phyloP scores from a whole-genome alignment of 2,329 filamentous ascomycete species.

The Teratosphaeria pseudoeucalypti region DNA sequence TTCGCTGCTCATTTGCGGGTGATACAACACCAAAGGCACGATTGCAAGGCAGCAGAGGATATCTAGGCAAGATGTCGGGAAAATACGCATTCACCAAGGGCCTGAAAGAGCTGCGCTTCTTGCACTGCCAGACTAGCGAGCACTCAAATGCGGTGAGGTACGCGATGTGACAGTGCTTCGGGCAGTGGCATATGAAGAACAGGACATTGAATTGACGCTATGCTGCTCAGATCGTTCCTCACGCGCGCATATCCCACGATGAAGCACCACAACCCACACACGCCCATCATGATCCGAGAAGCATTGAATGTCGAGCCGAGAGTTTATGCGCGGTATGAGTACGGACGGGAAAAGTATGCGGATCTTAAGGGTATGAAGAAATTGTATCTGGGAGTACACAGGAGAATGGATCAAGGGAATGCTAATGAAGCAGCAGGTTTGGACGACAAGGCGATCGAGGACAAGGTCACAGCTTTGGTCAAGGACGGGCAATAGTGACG shows the following conservation, averaged over 20 bases:
- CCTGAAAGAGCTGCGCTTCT: constrained; percentile 91
- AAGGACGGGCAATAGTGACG: constrained; percentile 32
- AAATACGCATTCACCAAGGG: constrained; percentile 86
- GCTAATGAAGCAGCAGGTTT: constrained; percentile 39
- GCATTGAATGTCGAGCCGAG: constrained; percentile 73
- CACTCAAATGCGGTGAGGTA: constrained; percentile 84
- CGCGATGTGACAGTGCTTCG: constrained; percentile 7
- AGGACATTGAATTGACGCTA: not conserved
- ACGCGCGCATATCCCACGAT: constrained; percentile 89
- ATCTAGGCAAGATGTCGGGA: constrained; percentile 55
- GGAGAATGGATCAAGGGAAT: not conserved
- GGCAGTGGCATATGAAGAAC: not conserved
- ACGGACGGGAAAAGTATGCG: constrained; percentile 58
- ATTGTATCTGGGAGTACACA: too few relatives aligned
- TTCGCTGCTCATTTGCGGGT: not conserved
- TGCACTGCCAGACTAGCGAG: constrained; percentile 91
- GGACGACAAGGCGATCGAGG: constrained; percentile 61
- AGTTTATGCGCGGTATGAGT: constrained; percentile 83
- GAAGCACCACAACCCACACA: constrained; percentile 97
- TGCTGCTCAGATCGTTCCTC: constrained; percentile 63
- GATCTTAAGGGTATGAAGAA: constrained; percentile 45
- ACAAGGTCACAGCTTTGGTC: constrained; percentile 53
- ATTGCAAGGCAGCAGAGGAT: not conserved
- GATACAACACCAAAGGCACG: not conserved
- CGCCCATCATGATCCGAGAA: constrained; percentile 89